phyloP scores from a whole-genome alignment of 208 protist genomes.

The Leishmania arabica region DNA sequence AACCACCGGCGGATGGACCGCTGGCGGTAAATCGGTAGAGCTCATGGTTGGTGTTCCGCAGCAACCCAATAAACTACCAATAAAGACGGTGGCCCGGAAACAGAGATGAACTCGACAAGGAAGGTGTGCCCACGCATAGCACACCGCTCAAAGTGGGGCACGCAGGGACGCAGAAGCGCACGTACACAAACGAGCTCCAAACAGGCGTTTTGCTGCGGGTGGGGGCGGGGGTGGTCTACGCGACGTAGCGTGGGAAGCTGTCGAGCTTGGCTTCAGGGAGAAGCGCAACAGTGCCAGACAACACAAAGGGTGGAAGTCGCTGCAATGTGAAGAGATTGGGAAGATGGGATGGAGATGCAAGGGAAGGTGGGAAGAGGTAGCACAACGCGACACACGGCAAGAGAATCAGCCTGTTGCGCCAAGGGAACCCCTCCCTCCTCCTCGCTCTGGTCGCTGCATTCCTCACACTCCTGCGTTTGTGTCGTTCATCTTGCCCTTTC shows the following conservation, averaged over 20 bases:
- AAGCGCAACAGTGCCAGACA: not conserved
- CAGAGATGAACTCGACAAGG: not conserved
- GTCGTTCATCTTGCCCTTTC: not conserved
- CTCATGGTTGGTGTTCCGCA: slow-evolving; percentile 1
- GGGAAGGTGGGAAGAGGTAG: not conserved
- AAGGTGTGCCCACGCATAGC: not conserved
- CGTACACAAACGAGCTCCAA: not conserved
- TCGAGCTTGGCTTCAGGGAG: not conserved
- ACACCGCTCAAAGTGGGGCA: not conserved
- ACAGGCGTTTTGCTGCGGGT: not conserved
- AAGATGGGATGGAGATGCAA: not conserved
- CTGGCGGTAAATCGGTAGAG: slow-evolving; percentile 2
- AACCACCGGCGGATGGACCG: slow-evolving; percentile 50
- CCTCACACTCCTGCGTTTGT: not conserved
- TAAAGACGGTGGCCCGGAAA: not conserved
- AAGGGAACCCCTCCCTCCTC: not conserved
- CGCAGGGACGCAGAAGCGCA: not conserved
- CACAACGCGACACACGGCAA: not conserved
- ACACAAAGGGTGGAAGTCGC: not conserved
- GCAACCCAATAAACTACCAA: not conserved
- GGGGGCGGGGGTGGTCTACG: not conserved
- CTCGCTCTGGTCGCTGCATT: not conserved
- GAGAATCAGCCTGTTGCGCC: not conserved
- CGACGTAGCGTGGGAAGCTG: not conserved
- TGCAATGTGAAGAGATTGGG: not conserved